Evolutionary conservation across 2,329 filamentous ascomycete genomes (phyloP), one percentile per base, ranked within the genome.

Genomic region (Hypoxylon rubiginosum): DNA sequence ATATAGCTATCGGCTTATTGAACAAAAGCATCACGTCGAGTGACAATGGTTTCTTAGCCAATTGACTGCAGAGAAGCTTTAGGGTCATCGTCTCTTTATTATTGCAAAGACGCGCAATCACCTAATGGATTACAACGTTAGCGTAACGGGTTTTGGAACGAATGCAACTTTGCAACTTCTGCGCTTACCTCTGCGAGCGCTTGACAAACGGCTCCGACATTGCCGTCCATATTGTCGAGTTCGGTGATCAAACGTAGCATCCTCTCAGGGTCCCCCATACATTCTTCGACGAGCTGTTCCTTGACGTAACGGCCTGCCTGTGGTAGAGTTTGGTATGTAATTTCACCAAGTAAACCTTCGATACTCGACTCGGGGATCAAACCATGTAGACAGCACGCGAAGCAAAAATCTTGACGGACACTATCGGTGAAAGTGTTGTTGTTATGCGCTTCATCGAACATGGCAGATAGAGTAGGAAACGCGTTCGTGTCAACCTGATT

Each of bases 161-260:
- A 8, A 8, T 28, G 7, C 3, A 2, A 11, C 19, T 63, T 43
- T 19, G 7, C 3, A 2, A 11, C 19, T 63, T 43, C 21, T 26
- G 26, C 26, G 75, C 83, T 72, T 77, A 91, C 90, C 82, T 93
- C 91, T 41, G 90, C 87, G 48, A 94, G 83, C 2, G 94, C 94
- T 65, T 91, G 89, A 54, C 91, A 92, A 17, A 97, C 92, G 1
- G 93, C 93, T 1, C 92, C 93, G 2, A 93, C 93, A 77, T 97
- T 97, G 1, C 95, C 95, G 73, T 97, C 93, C 86, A 96, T 94
- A 54, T 91, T 91, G 61, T 97, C 93, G 24, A 99, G 83, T 73
- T 97, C 93, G 41, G 90, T 87, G 43, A 97, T 88, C 32, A 97
- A 83, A 46, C 90, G 87, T 70, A 94, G 91, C 0, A 92, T 88